phyloP scores from a whole-genome alignment of 768 basidiomycete genomes.

The Mrakia blollopis region DNA sequence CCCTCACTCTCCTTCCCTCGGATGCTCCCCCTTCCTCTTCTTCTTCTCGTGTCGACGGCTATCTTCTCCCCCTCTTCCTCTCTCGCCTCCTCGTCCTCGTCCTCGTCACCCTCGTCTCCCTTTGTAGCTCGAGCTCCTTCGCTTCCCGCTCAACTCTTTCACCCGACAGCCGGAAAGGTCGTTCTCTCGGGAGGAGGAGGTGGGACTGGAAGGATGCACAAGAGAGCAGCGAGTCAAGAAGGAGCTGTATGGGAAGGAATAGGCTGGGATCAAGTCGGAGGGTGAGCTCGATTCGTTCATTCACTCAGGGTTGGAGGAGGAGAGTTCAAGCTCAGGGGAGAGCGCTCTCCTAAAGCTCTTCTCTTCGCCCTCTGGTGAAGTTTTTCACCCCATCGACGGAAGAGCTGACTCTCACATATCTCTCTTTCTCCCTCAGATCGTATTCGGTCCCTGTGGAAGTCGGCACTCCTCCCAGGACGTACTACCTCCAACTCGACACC shows the following conservation, averaged over 20 bases:
- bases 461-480: constrained; percentile 17
- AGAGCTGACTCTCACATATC: neutral
- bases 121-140: neutral
- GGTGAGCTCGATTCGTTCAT: neutral
- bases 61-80: neutral
- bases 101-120: neutral
- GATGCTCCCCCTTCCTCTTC: neutral
- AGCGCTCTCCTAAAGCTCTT: neutral
- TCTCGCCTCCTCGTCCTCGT: neutral
- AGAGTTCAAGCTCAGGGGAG: neutral
- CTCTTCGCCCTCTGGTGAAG: neutral
- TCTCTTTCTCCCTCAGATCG: neutral
- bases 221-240: neutral
- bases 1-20: neutral
- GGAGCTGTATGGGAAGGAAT: constrained; percentile 1
- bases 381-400: neutral
- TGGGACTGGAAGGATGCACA: neutral
- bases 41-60: neutral
- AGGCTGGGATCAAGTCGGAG: constrained; percentile 9
- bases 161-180: neutral
- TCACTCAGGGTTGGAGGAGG: neutral
- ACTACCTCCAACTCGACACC: constrained; percentile 29
- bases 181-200: neutral
- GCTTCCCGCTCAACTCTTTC: too few species aligned
- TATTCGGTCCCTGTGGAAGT: constrained; percentile 23